These are phyloP conservation scores for Phytophthora capsici DNA, from an alignment of 352 stramenopile species.

Conservation along the genomic window DNA sequence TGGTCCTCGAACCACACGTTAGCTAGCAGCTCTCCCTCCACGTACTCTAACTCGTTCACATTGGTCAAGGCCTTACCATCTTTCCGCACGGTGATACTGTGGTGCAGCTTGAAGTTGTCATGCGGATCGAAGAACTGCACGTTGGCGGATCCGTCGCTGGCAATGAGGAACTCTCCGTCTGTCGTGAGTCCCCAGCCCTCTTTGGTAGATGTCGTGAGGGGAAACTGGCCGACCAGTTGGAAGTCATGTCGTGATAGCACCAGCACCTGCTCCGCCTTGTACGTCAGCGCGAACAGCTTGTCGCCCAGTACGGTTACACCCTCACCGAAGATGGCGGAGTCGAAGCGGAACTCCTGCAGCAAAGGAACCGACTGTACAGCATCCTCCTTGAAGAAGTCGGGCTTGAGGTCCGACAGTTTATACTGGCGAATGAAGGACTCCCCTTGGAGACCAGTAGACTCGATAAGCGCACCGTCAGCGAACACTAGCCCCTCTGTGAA, in stretches of 20 bases:
- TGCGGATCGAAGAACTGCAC: conserved; percentile 84
- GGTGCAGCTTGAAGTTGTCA: conserved; percentile 59
- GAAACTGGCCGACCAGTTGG: conserved; percentile 51
- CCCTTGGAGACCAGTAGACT: conserved; percentile 74
- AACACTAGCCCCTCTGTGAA: conserved; percentile 85
- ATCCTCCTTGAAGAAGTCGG: conserved; percentile 17
- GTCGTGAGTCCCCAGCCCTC: conserved; percentile 92
- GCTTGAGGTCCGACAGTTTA: conserved; percentile 34
- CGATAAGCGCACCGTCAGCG: conserved; percentile 62
- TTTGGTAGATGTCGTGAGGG: conserved; percentile 75
- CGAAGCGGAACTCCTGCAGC: conserved; percentile 64
- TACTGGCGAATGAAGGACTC: conserved; percentile 82
- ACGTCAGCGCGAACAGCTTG: conserved; percentile 86
- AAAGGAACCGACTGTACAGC: conserved; percentile 18
- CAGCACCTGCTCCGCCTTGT: conserved; percentile 72
- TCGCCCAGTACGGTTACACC: conserved; percentile 76
- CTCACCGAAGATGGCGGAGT: conserved; percentile 75
- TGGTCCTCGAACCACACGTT: conserved; percentile 88
- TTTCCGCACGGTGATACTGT: conserved; percentile 57
- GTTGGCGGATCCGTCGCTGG: conserved; percentile 81
- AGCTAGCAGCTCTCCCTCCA: conserved; percentile 81
- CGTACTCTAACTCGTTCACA: conserved; percentile 90
- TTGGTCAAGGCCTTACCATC: conserved; percentile 52
- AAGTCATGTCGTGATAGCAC: conserved; percentile 68
- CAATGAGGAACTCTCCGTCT: conserved; percentile 81